These are phyloP conservation scores for Zasmidium cellare DNA, from an alignment of 2,329 filamentous ascomycete species.

Conservation along the genomic window DNA sequence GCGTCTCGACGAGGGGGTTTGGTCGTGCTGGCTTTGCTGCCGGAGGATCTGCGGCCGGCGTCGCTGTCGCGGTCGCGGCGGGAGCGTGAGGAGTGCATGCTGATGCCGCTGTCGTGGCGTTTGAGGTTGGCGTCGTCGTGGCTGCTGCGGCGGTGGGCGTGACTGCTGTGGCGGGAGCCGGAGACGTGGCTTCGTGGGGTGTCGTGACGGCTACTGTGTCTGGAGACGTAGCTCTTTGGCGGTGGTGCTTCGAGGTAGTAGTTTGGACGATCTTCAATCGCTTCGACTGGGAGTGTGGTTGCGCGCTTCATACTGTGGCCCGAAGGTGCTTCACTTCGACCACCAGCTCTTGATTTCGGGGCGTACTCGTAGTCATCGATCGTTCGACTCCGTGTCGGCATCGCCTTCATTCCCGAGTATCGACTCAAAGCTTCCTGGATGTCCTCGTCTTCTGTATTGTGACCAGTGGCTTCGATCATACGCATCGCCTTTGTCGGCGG, in stretches of 20 bases:
- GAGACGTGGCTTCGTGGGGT: not conserved
- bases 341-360: constrained; percentile 13
- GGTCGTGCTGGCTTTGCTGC: constrained; percentile 32
- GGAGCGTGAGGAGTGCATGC: constrained; percentile 24
- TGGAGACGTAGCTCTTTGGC: constrained; percentile 18
- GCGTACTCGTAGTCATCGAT: constrained; percentile 27
- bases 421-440: constrained; percentile 26
- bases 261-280: constrained; percentile 5
- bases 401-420: constrained; percentile 23
- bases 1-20: constrained; percentile 24
- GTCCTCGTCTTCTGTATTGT: constrained; percentile 25
- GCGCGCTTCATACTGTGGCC: constrained; percentile 20
- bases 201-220: constrained; percentile 10
- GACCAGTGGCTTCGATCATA: constrained; percentile 42
- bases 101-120: constrained; percentile 31
- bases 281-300: constrained; percentile 21
- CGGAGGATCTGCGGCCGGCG: constrained; percentile 24
- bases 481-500: constrained; percentile 27
- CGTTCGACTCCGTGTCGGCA: constrained; percentile 26
- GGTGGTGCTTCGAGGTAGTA: constrained; percentile 23
- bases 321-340: constrained; percentile 5
- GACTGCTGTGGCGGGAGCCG: constrained; percentile 9
- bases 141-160: constrained; percentile 12
- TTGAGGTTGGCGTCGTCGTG: constrained; percentile 22
- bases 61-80: constrained; percentile 20